Base-by-base conservation (phyloP, 2,329 filamentous ascomycete species). In the Penicillium occitanis region DNA sequence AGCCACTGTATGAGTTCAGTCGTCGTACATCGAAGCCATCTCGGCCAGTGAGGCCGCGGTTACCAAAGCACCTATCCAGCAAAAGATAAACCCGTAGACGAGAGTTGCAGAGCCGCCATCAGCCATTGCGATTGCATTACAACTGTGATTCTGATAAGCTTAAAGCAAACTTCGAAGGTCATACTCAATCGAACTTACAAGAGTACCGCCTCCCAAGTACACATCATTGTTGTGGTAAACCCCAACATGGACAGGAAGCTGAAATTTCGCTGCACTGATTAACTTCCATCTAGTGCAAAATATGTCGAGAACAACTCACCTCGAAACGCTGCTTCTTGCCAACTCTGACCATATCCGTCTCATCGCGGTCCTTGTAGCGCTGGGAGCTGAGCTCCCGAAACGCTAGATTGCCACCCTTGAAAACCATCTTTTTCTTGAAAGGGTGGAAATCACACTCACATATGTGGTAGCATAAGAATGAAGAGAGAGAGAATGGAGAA, bases 131-230 rank as follows among this genome's bases (percentile, higher is more conserved):
- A 40, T 40, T 40, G 35, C 35, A 40, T 40, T 40, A 40, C 35
- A 40, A 13, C 35, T 40, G 35, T 40, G 11, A 11, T 4, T 40
- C 14, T 40, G 13, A 40, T 40, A 3, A 40, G 35, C 11, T 40
- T 14, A 6, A 50, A 5, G 44, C 10, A 50, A 22, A n/a, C 7
- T 10, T 37, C 10, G 25, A 30, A 46, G 57, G 5, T 33, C 63
- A 42, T 67, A 63, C 11, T 13, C 35, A 13, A 14, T 5, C 35
- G 14, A 10, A 66, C 73, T 67, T 64, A 80, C 77, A 76, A 73
- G 7, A 79, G 69, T 57, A 78, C 71, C 7, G 75, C 77, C 66
- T 80, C 78, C 78, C 78, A 80, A 5, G 77, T 79, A 50, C 72
- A 72, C 70, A 80, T 75, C 55, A 80, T 73, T 2, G 77, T 78